Evolutionary conservation across 2,329 filamentous ascomycete genomes (phyloP).

Genomic region (Basipetospora chlamydospora): DNA sequence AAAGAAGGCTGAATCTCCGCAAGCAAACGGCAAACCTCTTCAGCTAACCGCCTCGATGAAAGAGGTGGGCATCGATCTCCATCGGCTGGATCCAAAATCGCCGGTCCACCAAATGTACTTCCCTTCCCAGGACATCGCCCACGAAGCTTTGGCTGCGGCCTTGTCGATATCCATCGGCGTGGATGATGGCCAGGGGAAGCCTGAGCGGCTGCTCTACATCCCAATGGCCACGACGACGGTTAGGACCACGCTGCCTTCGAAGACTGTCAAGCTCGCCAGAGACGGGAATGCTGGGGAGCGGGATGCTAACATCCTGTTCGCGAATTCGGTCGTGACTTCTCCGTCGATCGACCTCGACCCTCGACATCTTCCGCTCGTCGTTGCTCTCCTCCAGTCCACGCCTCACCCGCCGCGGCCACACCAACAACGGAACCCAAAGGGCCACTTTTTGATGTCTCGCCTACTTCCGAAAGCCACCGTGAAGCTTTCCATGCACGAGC

Average conservation of each 20-base stretch:
- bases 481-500: constrained; percentile 93
- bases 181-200: constrained; percentile 75
- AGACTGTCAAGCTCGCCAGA: constrained; percentile 69
- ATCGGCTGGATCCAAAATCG: constrained; percentile 81
- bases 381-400: constrained; percentile 56
- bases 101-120: constrained; percentile 99
- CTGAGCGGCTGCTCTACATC: constrained; percentile 79
- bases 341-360: constrained; percentile 89
- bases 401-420: constrained; percentile 19
- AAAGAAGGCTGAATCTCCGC: constrained; percentile 59
- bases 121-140: constrained; percentile 77
- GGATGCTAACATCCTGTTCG: constrained; percentile 92
- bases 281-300: constrained; percentile 63
- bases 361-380: constrained; percentile 72
- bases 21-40: constrained; percentile 53
- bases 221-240: constrained; percentile 96
- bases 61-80: constrained; percentile 84
- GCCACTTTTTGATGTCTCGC: constrained; percentile 67
- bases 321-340: constrained; percentile 90
- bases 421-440: constrained; percentile 26
- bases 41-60: constrained; percentile 66
- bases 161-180: constrained; percentile 85
- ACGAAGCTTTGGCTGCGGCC: constrained; percentile 84
- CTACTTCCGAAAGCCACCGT: constrained; percentile 85
- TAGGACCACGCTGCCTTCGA: constrained; percentile 85